Conservation (phyloP, 306 rosid genomes). For the Inga oerstediana region DNA sequence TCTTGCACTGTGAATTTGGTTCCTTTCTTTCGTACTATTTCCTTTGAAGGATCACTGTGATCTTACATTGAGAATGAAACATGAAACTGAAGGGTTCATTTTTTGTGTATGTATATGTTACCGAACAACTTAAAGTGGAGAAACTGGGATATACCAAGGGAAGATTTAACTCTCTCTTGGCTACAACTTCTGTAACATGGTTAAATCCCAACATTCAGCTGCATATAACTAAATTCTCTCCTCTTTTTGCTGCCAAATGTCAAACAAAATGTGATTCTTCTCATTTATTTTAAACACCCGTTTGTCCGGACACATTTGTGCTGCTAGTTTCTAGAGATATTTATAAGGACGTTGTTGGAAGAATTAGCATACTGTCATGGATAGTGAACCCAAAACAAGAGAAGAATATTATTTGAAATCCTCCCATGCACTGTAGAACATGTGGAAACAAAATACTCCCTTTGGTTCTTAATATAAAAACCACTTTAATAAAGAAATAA, state of each 20-base stretch:
- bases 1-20: conserved; percentile 9
- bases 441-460: not conserved
- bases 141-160: not conserved
- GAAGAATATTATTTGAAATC: not conserved
- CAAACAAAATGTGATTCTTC: not conserved
- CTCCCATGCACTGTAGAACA: not conserved
- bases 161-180: not conserved
- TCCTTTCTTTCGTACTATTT: not conserved
- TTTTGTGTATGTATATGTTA: not conserved
- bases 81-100: not conserved
- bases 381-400: not conserved
- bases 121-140: not conserved
- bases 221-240: not conserved
- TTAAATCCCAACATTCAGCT: not conserved
- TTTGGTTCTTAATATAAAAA: too few relatives aligned
- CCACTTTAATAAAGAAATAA: too few relatives aligned
- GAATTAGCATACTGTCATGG: not conserved
- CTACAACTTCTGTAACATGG: not conserved
- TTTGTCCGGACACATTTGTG: not conserved
- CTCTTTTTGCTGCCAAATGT: not conserved
- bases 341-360: not conserved
- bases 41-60: not conserved
- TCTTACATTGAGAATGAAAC: not conserved
- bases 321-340: not conserved
- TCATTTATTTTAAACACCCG: not conserved